phyloP scores from a whole-genome alignment of 495 filamentous ascomycete species.

The Penicillium fimorum region DNA sequence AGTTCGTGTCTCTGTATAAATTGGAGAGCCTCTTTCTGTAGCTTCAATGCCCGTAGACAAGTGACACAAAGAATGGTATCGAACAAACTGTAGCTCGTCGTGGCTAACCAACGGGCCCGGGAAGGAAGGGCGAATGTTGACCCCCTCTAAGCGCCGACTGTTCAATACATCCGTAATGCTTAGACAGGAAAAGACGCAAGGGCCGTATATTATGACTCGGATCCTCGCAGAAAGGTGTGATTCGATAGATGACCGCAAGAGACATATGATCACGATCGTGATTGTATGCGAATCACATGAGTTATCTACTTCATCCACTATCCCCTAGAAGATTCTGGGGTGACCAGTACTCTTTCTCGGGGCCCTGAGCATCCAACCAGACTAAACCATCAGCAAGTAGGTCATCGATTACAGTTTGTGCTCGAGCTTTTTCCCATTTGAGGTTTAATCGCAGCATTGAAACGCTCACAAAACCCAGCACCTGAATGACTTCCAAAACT shows the following conservation, averaged over 20 bases:
- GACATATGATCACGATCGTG: neutral
- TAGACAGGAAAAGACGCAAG: neutral
- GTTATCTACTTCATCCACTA: conserved; percentile 29
- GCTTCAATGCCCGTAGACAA: neutral
- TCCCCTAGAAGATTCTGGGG: conserved; percentile 55
- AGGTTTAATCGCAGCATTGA: conserved; percentile 93
- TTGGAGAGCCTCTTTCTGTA: neutral
- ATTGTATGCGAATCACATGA: neutral
- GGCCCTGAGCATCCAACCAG: conserved; percentile 86
- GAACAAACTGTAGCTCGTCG: neutral
- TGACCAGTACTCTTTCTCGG: conserved; percentile 95
- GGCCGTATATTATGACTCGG: neutral
- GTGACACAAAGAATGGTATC: neutral
- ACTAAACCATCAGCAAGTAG: conserved; percentile 87
- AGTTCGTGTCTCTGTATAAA: neutral
- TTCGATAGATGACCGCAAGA: neutral
- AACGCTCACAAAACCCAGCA: conserved; percentile 84
- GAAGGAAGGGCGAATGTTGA: neutral
- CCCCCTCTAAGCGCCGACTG: neutral
- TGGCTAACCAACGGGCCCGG: neutral
- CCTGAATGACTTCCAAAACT: conserved; percentile 81
- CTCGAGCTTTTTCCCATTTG: conserved; percentile 78
- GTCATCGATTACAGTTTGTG: conserved; percentile 87
- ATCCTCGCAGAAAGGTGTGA: neutral
- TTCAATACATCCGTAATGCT: neutral